phyloP scores from a whole-genome alignment of 768 basidiomycete genomes.

The Lactarius pseudohatsudake region DNA sequence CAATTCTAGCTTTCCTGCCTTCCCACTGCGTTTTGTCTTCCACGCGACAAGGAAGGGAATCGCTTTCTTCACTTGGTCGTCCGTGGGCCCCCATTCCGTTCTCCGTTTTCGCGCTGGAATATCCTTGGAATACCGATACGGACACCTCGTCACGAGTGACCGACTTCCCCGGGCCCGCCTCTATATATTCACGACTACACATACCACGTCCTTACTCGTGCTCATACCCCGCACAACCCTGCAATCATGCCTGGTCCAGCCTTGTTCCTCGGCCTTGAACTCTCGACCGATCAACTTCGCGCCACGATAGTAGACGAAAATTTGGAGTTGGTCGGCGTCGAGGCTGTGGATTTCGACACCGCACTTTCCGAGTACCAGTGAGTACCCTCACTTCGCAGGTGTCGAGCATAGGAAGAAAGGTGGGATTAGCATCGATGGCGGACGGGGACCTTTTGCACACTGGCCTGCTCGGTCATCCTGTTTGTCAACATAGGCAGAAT shows the following conservation, averaged over 20 bases:
- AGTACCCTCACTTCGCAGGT: conserved; percentile 37
- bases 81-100: conserved; percentile 8
- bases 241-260: too few species aligned
- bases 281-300: conserved; percentile 79
- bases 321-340: conserved; percentile 78
- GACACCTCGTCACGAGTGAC: conserved; percentile 19
- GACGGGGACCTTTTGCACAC: not conserved
- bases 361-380: conserved; percentile 82
- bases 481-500: not conserved
- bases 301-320: conserved; percentile 83
- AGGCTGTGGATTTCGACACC: conserved; percentile 79
- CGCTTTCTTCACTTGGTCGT: not conserved
- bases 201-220: not conserved
- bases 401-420: not conserved
- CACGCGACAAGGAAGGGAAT: conserved; percentile 5
- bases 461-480: not conserved
- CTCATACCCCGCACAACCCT: not conserved
- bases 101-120: conserved; percentile 11
- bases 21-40: conserved; percentile 3
- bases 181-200: conserved; percentile 12
- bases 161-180: not conserved
- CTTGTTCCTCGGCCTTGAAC: conserved; percentile 77
- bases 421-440: not conserved
- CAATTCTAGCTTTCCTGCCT: not conserved
- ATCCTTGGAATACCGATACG: conserved; percentile 8